phyloP scores from a whole-genome alignment of 108 stramenopile species.

The Cyclotella sp. region DNA sequence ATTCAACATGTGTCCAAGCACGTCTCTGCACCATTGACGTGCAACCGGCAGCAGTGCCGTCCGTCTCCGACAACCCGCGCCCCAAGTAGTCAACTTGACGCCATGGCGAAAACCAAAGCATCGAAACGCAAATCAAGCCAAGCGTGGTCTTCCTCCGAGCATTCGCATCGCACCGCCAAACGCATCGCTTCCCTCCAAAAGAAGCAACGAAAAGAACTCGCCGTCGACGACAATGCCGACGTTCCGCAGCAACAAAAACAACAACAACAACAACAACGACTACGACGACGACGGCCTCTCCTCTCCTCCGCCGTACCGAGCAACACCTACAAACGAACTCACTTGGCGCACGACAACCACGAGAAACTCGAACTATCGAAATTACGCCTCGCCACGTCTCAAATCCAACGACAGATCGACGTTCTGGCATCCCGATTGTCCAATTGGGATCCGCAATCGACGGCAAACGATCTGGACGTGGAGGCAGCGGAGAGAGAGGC shows the following conservation, averaged over 20 bases:
- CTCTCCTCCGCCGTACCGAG: slow-evolving; percentile 27
- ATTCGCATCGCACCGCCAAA: slow-evolving; percentile 36
- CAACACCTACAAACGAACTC: slow-evolving; percentile 50
- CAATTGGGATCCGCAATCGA: slow-evolving; percentile 76
- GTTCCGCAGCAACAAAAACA: too few relatives aligned
- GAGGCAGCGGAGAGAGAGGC: slow-evolving; percentile 39
- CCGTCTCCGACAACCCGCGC: too few relatives aligned
- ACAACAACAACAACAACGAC: background rate
- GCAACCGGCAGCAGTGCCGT: too few relatives aligned
- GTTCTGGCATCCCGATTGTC: slow-evolving; percentile 58
- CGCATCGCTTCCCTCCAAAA: slow-evolving; percentile 49
- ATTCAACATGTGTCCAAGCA: too few relatives aligned
- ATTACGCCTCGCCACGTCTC: slow-evolving; percentile 74
- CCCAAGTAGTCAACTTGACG: background rate
- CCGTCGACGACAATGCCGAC: background rate
- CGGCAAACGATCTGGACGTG: slow-evolving; percentile 7
- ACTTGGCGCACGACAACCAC: slow-evolving; percentile 46
- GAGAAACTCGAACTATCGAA: slow-evolving; percentile 46
- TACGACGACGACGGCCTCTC: slow-evolving; percentile 7
- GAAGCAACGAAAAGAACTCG: slow-evolving; percentile 21
- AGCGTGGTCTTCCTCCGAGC: slow-evolving; percentile 44
- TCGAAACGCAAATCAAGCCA: slow-evolving; percentile 39
- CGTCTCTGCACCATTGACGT: too few relatives aligned
- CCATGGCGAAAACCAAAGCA: slow-evolving; percentile 57
- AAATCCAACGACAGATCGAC: slow-evolving; percentile 64